Evolutionary conservation across 1,139 yeast genomes (phyloP), one percentile per base, ranked within the genome.

Genomic region (Blastobotrys elegans): DNA sequence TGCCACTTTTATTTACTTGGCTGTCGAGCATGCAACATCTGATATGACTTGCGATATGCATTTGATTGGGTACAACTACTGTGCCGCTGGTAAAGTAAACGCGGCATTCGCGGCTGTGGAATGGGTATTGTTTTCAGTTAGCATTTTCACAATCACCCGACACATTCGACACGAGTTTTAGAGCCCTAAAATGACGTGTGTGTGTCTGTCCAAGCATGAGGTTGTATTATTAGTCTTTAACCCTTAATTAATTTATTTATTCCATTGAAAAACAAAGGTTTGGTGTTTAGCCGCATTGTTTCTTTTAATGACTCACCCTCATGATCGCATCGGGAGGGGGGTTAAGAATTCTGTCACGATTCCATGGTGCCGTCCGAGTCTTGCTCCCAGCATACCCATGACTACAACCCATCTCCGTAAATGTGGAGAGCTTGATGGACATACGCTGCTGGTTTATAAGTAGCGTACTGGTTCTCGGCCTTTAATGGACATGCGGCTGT

Each of bases 121-220:
- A 11, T 6, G 16, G 16, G 30, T 22, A 20, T 4, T 22, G 30
- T 37, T 37, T 37, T 6, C 22, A n/a, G 16, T 16, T 17, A 37
- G 38, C 18, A 3, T 24, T 2, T 8, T 18, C 3, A 2, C 8
- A 4, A 14, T 34, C 5, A 10, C n/a, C 21, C 5, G 4, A 34
- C n/a, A 34, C 27, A 24, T 24, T 5, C 27, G 27, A 5, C 27
- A 24, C 27, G 27, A 24, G 27, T 24, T 24, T 24, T 24, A 24
- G 47, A 81, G 27, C 27, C 27, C 27, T 24, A 24, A 24, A 6
- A 24, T 64, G 29, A 26, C 11, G n/a, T n/a, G n/a, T n/a, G n/a
- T n/a, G n/a, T n/a, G n/a, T n/a, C n/a, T n/a, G n/a, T n/a, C n/a
- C 13, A 75, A 51, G 1, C 82, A 76, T 86, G 87, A 82, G 7